Base-by-base conservation (phyloP, 2,329 filamentous ascomycete genomes). In the Scolecobasidium constrictum region DNA sequence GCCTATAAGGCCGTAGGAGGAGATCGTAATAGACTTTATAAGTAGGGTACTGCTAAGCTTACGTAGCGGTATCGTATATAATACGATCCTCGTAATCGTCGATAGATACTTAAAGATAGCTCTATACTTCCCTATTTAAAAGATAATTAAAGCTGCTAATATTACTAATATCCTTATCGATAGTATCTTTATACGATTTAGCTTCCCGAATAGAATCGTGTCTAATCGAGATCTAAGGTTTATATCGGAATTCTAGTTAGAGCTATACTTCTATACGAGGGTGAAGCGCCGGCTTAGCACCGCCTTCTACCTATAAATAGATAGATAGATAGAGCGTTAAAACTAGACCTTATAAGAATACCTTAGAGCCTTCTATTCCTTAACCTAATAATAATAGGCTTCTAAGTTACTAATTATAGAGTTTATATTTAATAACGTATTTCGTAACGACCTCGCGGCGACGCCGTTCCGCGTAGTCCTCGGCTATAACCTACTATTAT, bases 61-160 rank as follows among this genome's bases (percentile, higher is more conserved):
- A 16, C 16, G 18, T 11, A 35, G 4, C 5, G 35, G 16, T 23
- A 18, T 18, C 22, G 33, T 16, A 15, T 52, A 47, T 16, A 28
- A 54, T 17, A 13, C 36, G 5, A 48, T 56, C 17, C 45, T 51
- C 26, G 46, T 55, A 26, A 36, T 58, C 15, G 46, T 53, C 6
- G 43, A 53, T 34, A 13, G 49, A 18, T 48, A 53, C 6, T 50
- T 46, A 7, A 58, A 58, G 36, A 50, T 48, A 44, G 41, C 41
- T 1, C 31, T 48, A 35, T 49, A 46, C 21, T 39, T 51, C 22
- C 35, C 40, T 21, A 28, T 34, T 26, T 26, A 18, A 21, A 38
- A 47, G 5, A 37, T 54, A 2, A 40, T 47, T 34, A 50, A 44
- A 20, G 46, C 55, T 16, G 33, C 45, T 4, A n/a, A 46, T 21